phyloP scores from a whole-genome alignment of 2,329 filamentous ascomycete species.

The Stachybotrys elegans region DNA sequence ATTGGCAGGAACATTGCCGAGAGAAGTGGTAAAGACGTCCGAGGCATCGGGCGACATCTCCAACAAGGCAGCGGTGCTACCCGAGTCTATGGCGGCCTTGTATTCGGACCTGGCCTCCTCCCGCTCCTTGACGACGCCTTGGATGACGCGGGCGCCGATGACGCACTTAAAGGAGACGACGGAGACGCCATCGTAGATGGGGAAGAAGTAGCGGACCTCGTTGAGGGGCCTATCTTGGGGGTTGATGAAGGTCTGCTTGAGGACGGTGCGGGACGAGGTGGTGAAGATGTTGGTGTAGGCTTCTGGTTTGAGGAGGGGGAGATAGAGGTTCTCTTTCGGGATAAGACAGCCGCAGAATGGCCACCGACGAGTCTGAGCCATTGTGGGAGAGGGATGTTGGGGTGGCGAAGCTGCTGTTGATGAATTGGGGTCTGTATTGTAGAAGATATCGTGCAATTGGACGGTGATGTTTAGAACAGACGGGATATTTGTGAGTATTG shows the following conservation, averaged over 20 bases:
- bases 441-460: no score
- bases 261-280: constrained; percentile 40
- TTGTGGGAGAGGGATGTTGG: no score
- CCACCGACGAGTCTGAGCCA: neutral
- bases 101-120: constrained; percentile 56
- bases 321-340: constrained; percentile 29
- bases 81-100: constrained; percentile 49
- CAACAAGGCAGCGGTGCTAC: constrained; percentile 60
- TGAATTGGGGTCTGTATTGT: no score
- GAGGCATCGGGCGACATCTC: constrained; percentile 54
- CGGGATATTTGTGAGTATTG: no score
- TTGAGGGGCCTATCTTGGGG: constrained; percentile 24
- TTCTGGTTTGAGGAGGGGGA: constrained; percentile 54
- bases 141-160: constrained; percentile 54
- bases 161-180: constrained; percentile 64
- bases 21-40: constrained; percentile 63
- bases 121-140: constrained; percentile 63
- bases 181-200: constrained; percentile 66
- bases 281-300: constrained; percentile 58
- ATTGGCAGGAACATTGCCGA: constrained; percentile 62
- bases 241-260: constrained; percentile 59
- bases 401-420: no score
- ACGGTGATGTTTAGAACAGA: no score
- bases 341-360: constrained; percentile 27
- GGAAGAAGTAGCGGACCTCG: constrained; percentile 62